Percentiles rank a stretch among this genome's conserved stretches.
These are phyloP conservation scores for Scheffersomyces titani DNA, from an alignment of 1,139 yeast species.

Conservation along the genomic window DNA sequence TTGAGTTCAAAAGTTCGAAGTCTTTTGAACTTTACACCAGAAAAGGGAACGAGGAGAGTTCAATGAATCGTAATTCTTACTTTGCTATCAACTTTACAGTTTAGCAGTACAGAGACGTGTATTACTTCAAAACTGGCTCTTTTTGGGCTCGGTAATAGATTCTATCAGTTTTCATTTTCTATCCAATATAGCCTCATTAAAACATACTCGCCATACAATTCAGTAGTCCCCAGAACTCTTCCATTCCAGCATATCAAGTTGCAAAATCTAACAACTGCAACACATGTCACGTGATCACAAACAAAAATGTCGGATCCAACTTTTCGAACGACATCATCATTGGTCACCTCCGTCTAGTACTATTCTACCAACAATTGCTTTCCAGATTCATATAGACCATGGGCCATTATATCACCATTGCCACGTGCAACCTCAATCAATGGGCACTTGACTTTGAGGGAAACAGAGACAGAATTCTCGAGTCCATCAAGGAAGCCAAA, in stretches of 20 bases:
- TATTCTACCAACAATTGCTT: background rate
- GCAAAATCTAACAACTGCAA: background rate
- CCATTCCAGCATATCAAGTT: background rate
- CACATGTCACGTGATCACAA: background rate
- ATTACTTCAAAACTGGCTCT: too few relatives aligned
- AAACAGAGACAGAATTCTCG: constrained; percentile 84
- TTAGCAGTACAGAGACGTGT: too few relatives aligned
- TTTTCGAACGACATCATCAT: background rate
- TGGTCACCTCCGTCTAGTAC: background rate
- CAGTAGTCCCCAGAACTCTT: background rate
- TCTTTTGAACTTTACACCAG: too few relatives aligned
- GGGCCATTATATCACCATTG: constrained; percentile 60
- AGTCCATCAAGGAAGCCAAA: constrained; percentile 79
- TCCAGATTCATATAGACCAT: constrained; percentile 18
- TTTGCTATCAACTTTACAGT: too few relatives aligned
- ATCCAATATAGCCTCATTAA: too few relatives aligned
- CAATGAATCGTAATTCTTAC: too few relatives aligned
- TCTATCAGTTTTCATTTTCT: too few relatives aligned
- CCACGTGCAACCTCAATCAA: constrained; percentile 82
- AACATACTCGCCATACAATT: too few relatives aligned
- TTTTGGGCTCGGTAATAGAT: too few relatives aligned
- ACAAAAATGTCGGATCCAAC: background rate
- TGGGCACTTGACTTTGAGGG: constrained; percentile 99
- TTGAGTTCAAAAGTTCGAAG: too few relatives aligned
- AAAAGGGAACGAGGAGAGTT: too few relatives aligned